Conservation (phyloP, 805 yeast species). For the Saccharomyces kudriavzevii region DNA sequence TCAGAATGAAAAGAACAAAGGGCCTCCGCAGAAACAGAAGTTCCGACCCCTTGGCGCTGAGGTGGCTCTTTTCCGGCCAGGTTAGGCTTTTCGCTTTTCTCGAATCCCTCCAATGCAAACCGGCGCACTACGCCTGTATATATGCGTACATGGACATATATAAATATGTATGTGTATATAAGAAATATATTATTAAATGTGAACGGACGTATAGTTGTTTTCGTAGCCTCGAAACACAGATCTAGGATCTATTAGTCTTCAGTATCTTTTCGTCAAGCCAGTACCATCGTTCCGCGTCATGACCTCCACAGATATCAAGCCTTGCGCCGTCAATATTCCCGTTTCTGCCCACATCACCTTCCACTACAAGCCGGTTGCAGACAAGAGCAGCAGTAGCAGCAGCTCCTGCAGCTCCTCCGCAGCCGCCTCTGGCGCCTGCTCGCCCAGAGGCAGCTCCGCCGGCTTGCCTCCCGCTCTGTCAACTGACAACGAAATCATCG, state of each 20-base stretch:
- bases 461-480: background rate
- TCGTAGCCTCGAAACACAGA: background rate
- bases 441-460: background rate
- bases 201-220: too few species aligned
- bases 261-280: background rate
- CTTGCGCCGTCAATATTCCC: conserved; percentile 5
- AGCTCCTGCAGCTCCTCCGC: background rate
- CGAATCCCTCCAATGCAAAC: background rate
- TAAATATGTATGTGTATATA: background rate
- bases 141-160: background rate
- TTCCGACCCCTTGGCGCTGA: background rate
- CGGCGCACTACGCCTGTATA: background rate
- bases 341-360: conserved; percentile 10
- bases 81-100: background rate
- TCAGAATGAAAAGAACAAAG: background rate
- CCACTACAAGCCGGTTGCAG: conserved; percentile 2
- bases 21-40: background rate
- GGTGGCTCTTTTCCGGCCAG: background rate
- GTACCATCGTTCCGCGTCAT: background rate
- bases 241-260: background rate
- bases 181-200: too few species aligned
- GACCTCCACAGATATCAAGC: background rate
- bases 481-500: background rate
- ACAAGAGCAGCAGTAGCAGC: background rate
- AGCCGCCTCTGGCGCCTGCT: background rate